A percentile compares a stretch with the other conserved stretches of the same genome.
Conservation (phyloP, 345 rosid genomes). For the Bruguiera sexangula region DNA sequence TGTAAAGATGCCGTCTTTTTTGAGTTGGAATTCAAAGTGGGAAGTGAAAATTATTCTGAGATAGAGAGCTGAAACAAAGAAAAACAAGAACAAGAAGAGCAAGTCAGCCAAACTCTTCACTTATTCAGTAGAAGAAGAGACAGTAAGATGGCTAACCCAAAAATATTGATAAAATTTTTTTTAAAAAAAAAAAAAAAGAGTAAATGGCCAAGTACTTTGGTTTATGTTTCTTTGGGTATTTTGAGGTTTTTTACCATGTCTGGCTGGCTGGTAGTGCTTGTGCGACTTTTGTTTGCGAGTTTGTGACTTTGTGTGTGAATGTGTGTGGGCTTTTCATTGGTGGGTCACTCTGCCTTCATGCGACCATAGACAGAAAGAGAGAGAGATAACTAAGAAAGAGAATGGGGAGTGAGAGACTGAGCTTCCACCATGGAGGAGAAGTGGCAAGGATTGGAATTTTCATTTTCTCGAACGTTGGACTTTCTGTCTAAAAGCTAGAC, state of each 20-base stretch:
- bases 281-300: neutral
- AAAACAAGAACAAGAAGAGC: too few relatives aligned
- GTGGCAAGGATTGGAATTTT: constrained; percentile 11
- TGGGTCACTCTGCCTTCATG: constrained; percentile 36
- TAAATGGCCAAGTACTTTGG: constrained; percentile 4
- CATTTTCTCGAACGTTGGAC: too few relatives aligned
- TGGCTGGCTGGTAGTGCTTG: constrained; percentile 1
- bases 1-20: too few relatives aligned
- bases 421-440: constrained; percentile 22
- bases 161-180: too few relatives aligned
- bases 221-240: constrained; percentile 14
- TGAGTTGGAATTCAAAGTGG: too few relatives aligned
- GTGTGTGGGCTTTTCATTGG: constrained; percentile 35
- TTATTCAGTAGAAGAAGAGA: too few relatives aligned
- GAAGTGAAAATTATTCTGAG: too few relatives aligned
- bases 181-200: neutral
- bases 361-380: neutral
- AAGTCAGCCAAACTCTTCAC: too few relatives aligned
- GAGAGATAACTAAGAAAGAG: neutral
- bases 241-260: constrained; percentile 11
- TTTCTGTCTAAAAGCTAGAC: neutral
- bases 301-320: neutral
- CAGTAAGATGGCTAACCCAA: too few relatives aligned
- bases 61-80: too few relatives aligned
- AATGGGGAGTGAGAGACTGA: neutral